These are phyloP conservation scores for Hymenoscyphus occultus DNA, from an alignment of 2,329 filamentous ascomycete species.

Conservation along the genomic window DNA sequence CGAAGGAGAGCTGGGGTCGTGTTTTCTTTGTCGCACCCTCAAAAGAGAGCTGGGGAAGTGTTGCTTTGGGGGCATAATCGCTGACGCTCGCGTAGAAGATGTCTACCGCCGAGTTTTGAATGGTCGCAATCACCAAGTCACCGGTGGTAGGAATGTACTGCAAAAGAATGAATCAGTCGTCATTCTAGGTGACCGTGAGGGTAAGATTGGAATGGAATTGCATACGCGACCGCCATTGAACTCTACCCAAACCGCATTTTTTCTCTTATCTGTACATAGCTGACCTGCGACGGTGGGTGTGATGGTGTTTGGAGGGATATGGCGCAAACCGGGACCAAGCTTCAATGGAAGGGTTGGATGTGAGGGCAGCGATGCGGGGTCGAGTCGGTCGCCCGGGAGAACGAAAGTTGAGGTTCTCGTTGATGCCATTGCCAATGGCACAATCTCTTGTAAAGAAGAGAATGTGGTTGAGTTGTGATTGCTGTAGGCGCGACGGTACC, in stretches of 20 bases:
- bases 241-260: slow-evolving; percentile 78
- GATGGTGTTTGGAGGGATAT: slow-evolving; percentile 74
- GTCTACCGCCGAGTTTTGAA: slow-evolving; percentile 73
- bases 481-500: slow-evolving; percentile 2
- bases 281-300: slow-evolving; percentile 65
- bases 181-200: too few species aligned
- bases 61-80: slow-evolving; percentile 58
- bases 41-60: slow-evolving; percentile 86
- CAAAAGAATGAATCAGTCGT: slow-evolving; percentile 15
- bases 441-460: not conserved
- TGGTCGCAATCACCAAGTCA: slow-evolving; percentile 85
- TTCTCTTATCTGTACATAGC: slow-evolving; percentile 64
- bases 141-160: slow-evolving; percentile 77
- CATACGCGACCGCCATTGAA: slow-evolving; percentile 65
- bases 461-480: slow-evolving; percentile 11
- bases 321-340: slow-evolving; percentile 78
- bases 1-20: slow-evolving; percentile 69
- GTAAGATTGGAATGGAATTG: slow-evolving; percentile 14
- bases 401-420: slow-evolving; percentile 59
- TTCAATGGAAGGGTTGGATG: slow-evolving; percentile 69
- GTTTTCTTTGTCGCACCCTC: slow-evolving; percentile 92
- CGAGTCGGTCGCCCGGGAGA: slow-evolving; percentile 77
- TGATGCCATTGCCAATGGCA: slow-evolving; percentile 30
- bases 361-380: slow-evolving; percentile 62
- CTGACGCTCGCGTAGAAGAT: slow-evolving; percentile 78